Base-by-base conservation (phyloP, 495 filamentous ascomycete genomes). In the Lasiosphaeris hirsuta region DNA sequence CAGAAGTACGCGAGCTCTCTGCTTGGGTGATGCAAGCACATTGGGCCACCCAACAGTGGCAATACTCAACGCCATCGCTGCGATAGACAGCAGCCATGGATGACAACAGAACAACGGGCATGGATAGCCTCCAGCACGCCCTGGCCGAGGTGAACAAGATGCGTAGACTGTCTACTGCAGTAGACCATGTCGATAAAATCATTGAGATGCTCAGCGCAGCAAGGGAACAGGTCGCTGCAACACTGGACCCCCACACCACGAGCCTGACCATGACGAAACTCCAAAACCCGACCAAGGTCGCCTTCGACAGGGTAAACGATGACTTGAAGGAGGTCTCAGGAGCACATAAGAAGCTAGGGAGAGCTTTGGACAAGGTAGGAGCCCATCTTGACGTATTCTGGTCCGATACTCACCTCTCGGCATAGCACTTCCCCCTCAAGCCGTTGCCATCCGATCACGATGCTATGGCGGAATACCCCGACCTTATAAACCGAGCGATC, bases 401-500 rank as follows among this genome's bases (percentile, higher is more conserved):
- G 23, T 30, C 23, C 5, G 23, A 5, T 30, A 30, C 5, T 30
- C 23, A 30, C 5, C 23, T 2, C 23, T 30, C 23, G 23, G 23
- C 5, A 30, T 30, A 90, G 88, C 82, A 88, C 56, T 91, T 94
- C 73, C 89, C 89, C 69, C 77, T 85, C 62, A 87, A 87, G 63
- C 80, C 87, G 7, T 77, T 96, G 3, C 90, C 91, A 0, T 86
- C 84, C 45, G 89, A 92, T 41, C 86, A 90, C 66, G 91, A 96
- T 69, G 87, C 83, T n/a, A 82, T 96, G 62, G 85, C 84, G 5
- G 81, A 86, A 19, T 85, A 95, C 57, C 77, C 86, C 5, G 72
- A 80, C 37, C 80, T 96, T 9, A 89, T 97, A 63, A 93, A 97
- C 69, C 81, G 92, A 18, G 94, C 94, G 17, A 94, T 97, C 54